A percentile compares a stretch with the other conserved stretches of the same genome.
phyloP scores from a whole-genome alignment of 805 yeast species.

The Grigorovia transvaalensis region DNA sequence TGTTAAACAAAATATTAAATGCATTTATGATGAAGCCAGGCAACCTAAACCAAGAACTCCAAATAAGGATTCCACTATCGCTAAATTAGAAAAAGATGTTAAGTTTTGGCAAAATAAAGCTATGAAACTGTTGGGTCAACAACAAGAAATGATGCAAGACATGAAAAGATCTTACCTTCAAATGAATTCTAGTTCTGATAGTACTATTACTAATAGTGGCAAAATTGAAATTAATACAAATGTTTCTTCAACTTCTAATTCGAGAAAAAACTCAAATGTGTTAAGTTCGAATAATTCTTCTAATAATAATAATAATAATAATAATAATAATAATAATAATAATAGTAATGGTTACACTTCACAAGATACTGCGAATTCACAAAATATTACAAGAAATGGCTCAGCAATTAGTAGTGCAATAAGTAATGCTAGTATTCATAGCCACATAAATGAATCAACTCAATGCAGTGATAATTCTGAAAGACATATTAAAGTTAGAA shows the following conservation, averaged over 20 bases:
- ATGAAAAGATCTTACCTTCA: constrained; percentile 1
- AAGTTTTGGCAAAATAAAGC: constrained; percentile 26
- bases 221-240: not conserved
- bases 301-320: too few relatives aligned
- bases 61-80: constrained; percentile 27
- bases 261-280: not conserved
- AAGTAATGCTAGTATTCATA: not conserved
- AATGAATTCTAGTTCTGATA: not conserved
- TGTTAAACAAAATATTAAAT: constrained; percentile 16
- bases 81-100: constrained; percentile 24
- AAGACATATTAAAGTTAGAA: not conserved
- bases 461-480: not conserved
- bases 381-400: not conserved
- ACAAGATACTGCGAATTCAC: not conserved
- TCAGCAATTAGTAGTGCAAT: not conserved
- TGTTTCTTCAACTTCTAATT: not conserved
- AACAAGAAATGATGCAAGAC: constrained; percentile 1
- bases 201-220: not conserved
- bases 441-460: not conserved
- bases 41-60: constrained; percentile 28
- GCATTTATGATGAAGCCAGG: constrained; percentile 25
- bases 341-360: too few relatives aligned
- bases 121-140: constrained; percentile 6
- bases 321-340: too few relatives aligned
- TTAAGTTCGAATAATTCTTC: not conserved